Evolutionary conservation across 306 rosid species (phyloP), one percentile per base, ranked within the genome.

Genomic region (Lablab purpureus): DNA sequence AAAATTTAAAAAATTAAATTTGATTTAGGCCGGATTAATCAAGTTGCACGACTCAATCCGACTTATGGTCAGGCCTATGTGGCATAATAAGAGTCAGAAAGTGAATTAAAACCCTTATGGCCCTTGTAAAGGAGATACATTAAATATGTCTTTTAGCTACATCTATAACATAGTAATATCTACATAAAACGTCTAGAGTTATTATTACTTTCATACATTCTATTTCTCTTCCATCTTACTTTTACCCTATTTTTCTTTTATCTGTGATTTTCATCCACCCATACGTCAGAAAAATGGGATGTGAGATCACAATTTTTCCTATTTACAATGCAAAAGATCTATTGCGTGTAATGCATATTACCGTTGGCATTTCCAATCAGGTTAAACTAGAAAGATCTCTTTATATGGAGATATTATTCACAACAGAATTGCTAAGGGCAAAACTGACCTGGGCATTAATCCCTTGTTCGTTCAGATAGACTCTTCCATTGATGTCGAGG

Each of bases 371-470:
- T 49, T 70, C 23, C 18, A 49, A 70, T 32, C 50, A 32, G 59
- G 21, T 50, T 69, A 70, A 49, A 27, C 15, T 56, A 78, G 36
- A 68, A 75, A 25, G 70, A 59, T 46, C 40, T 74, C 49, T 73
- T 27, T 14, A 19, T 30, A 15, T 15, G 23, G 23, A 30, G 14
- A 32, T 41, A 7, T 9, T 51, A 6, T 9, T 40, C 59, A 3
- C 32, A 10, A 25, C 22, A 62, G n/a, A 67, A 73, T 56, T 58
- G 62, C 15, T 10, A 69, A 59, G 27, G 36, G 27, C 21, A 62
- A 73, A 77, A 75, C 75, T 56, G 81, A 94, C 99, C 99, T 92
- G 99, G 10, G 98, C 98, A 82, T 95, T 94, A 50, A 95, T 91
- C 64, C 99, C 99, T 70, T 91, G 97, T 68, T 90, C 91, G 79